phyloP scores from a whole-genome alignment of 805 yeast genomes.

The Saccharomycopsis sp. region DNA sequence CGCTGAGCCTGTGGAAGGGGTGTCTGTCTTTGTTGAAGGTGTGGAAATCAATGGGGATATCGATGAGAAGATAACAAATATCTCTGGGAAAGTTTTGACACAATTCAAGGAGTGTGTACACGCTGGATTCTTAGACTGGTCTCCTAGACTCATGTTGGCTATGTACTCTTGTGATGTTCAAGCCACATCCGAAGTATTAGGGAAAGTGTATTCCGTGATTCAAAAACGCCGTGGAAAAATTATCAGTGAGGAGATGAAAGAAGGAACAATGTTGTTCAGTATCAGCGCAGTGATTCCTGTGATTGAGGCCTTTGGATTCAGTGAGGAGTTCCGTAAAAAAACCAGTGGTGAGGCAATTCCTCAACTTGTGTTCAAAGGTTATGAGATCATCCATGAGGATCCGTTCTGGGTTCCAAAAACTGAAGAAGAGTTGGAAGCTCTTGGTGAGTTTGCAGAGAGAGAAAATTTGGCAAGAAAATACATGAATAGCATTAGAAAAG shows the following conservation, averaged over 20 bases:
- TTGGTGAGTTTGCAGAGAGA: conserved; percentile 87
- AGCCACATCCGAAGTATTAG: conserved; percentile 87
- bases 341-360: conserved; percentile 98
- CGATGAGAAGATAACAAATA: conserved; percentile 28
- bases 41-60: conserved; percentile 26
- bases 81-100: conserved; percentile 67
- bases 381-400: conserved; percentile 76
- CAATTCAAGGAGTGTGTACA: conserved; percentile 67
- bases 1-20: conserved; percentile 80
- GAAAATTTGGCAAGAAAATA: conserved; percentile 86
- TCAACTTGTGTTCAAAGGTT: conserved; percentile 85
- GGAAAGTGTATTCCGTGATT: conserved; percentile 90
- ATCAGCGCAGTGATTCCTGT: conserved; percentile 83
- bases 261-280: conserved; percentile 94
- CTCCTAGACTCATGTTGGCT: conserved; percentile 87
- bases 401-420: conserved; percentile 99
- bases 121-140: conserved; percentile 62
- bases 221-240: conserved; percentile 82
- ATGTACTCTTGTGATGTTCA: conserved; percentile 93
- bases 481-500: conserved; percentile 70
- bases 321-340: conserved; percentile 86
- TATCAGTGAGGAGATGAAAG: conserved; percentile 89
- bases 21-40: conserved; percentile 44
- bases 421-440: conserved; percentile 87
- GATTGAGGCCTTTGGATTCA: conserved; percentile 91